phyloP scores from a whole-genome alignment of 805 yeast species.

The Blastobotrys chiropterorum region DNA sequence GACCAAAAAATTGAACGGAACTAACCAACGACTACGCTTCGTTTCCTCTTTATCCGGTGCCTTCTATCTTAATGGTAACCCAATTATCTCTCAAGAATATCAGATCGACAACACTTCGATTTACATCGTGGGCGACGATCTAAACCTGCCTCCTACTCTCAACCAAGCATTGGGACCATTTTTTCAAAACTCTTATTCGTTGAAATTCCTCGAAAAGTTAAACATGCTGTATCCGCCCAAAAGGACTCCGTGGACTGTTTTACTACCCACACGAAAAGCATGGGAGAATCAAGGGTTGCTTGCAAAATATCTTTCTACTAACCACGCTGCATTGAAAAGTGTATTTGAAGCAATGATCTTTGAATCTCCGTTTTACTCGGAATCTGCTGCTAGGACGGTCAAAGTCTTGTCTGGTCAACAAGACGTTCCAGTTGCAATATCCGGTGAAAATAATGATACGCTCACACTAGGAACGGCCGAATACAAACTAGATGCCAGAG shows the following conservation, averaged over 20 bases:
- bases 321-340: slow-evolving; percentile 44
- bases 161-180: slow-evolving; percentile 60
- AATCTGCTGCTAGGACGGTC: slow-evolving; percentile 35
- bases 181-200: slow-evolving; percentile 57
- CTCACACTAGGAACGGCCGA: slow-evolving; percentile 4
- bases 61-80: slow-evolving; percentile 49
- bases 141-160: slow-evolving; percentile 58
- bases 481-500: slow-evolving; percentile 38
- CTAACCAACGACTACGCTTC: slow-evolving; percentile 57
- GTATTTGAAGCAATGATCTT: slow-evolving; percentile 56
- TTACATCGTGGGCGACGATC: slow-evolving; percentile 54
- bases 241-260: slow-evolving; percentile 60
- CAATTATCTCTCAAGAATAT: slow-evolving; percentile 40
- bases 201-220: slow-evolving; percentile 49
- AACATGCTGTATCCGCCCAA: slow-evolving; percentile 50
- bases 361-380: slow-evolving; percentile 62
- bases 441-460: slow-evolving; percentile 20
- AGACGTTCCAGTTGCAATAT: not conserved
- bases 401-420: slow-evolving; percentile 21
- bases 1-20: slow-evolving; percentile 49
- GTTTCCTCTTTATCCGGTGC: slow-evolving; percentile 29
- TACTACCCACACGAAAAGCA: slow-evolving; percentile 70
- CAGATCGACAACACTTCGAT: slow-evolving; percentile 60
- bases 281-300: slow-evolving; percentile 64
- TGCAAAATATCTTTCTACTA: slow-evolving; percentile 48